Evolutionary conservation across 2,329 filamentous ascomycete genomes (phyloP).

Genomic region (Monosporascus sp.): DNA sequence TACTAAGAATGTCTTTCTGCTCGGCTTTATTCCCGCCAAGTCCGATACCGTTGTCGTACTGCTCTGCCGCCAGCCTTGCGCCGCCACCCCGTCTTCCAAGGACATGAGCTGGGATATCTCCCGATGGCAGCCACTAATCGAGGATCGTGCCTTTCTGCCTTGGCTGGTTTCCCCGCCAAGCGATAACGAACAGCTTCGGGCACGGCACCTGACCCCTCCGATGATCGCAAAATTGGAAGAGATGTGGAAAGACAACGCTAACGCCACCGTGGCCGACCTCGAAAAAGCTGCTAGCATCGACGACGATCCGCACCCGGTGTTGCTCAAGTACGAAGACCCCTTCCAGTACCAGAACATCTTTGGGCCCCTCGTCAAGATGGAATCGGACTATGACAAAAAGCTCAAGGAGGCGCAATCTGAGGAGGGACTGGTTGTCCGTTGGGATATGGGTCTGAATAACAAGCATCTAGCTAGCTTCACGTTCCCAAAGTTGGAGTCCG

Average conservation of each 20-base stretch:
- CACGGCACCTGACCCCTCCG: slow-evolving; percentile 85
- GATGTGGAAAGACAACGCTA: slow-evolving; percentile 95
- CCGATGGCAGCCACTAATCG: slow-evolving; percentile 94
- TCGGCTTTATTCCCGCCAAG: slow-evolving; percentile 97
- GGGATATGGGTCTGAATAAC: slow-evolving; percentile 94
- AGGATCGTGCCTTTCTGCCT: slow-evolving; percentile 88
- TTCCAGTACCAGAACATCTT: slow-evolving; percentile 99
- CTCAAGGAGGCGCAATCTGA: slow-evolving; percentile 97
- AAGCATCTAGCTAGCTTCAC: slow-evolving; percentile 96
- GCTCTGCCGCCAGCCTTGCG: slow-evolving; percentile 92
- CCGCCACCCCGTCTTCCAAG: slow-evolving; percentile 89
- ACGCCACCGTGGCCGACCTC: slow-evolving; percentile 81
- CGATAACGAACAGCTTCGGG: slow-evolving; percentile 92
- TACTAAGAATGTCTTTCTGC: slow-evolving; percentile 96
- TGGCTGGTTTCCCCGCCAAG: slow-evolving; percentile 89
- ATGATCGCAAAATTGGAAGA: slow-evolving; percentile 96
- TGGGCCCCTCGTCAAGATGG: slow-evolving; percentile 95
- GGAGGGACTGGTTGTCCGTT: slow-evolving; percentile 87
- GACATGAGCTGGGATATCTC: slow-evolving; percentile 99
- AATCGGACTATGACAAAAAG: slow-evolving; percentile 98
- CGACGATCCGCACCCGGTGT: slow-evolving; percentile 88
- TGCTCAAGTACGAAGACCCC: slow-evolving; percentile 92
- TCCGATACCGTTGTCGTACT: slow-evolving; percentile 97
- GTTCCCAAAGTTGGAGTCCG: slow-evolving; percentile 92
- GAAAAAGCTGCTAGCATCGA: slow-evolving; percentile 90